phyloP scores from a whole-genome alignment of 805 yeast species.

The Ogataea nakhonphanomensis region DNA sequence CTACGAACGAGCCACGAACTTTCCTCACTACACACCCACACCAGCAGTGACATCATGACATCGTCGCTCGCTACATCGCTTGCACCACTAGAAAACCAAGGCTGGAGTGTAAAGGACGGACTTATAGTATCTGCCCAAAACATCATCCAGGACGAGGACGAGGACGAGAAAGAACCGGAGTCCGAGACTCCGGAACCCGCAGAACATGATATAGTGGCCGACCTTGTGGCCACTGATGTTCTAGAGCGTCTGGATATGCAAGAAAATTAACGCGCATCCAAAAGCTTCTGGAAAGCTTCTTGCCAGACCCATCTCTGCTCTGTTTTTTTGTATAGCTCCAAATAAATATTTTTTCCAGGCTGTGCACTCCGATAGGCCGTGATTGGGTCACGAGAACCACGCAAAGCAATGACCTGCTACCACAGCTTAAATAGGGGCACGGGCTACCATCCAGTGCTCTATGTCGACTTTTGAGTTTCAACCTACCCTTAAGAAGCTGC shows the following conservation, averaged over 20 bases:
- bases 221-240: slow-evolving; percentile 24
- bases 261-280: not conserved
- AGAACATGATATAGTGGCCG: slow-evolving; percentile 19
- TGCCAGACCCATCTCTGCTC: slow-evolving; percentile 4
- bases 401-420: slow-evolving; percentile 4
- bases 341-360: slow-evolving; percentile 3
- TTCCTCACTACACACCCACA: slow-evolving; percentile 2
- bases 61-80: not conserved
- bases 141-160: not conserved
- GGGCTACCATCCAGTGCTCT: not conserved
- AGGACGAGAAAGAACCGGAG: slow-evolving; percentile 1
- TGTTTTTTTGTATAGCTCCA: not conserved
- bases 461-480: slow-evolving; percentile 57
- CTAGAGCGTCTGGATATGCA: slow-evolving; percentile 16
- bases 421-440: slow-evolving; percentile 2
- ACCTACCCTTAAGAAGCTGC: slow-evolving; percentile 57
- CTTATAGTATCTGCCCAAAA: slow-evolving; percentile 1
- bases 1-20: slow-evolving; percentile 1
- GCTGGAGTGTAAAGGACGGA: slow-evolving; percentile 20
- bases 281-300: slow-evolving; percentile 2
- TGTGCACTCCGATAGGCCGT: slow-evolving; percentile 11
- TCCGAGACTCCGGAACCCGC: not conserved
- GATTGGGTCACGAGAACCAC: slow-evolving; percentile 4
- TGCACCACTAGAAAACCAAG: slow-evolving; percentile 9
- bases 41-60: slow-evolving; percentile 1